Conservation (phyloP, 306 rosid genomes). For the Trifolium pratense region DNA sequence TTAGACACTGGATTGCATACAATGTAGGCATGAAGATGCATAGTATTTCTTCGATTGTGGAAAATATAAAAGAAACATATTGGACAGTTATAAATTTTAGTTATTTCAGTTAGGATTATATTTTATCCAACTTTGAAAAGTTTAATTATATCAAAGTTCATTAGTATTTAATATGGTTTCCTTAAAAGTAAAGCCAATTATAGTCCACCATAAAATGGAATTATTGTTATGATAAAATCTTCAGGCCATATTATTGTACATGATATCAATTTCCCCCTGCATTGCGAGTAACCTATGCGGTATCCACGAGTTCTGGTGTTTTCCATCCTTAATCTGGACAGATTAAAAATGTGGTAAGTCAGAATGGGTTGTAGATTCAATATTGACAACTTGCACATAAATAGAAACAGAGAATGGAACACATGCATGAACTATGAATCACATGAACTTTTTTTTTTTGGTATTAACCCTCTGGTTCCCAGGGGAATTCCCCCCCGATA, state of each 20-base stretch:
- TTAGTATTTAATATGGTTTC: conserved; percentile 9
- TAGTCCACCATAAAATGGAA: conserved; percentile 7
- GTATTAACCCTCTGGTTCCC: too few relatives aligned
- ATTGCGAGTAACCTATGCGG: background rate
- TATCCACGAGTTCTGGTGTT: background rate
- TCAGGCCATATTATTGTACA: background rate
- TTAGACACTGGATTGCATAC: conserved; percentile 17
- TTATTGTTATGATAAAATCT: conserved; percentile 6
- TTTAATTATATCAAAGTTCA: conserved; percentile 34
- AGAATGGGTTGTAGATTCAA: conserved; percentile 30
- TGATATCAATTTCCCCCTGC: background rate
- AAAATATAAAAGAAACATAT: background rate
- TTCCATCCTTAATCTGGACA: background rate
- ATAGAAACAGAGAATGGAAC: conserved; percentile 24
- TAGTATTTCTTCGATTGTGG: conserved; percentile 2
- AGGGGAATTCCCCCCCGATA: too few relatives aligned
- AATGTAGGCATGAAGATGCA: conserved; percentile 14
- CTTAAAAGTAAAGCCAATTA: conserved; percentile 19
- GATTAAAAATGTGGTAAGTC: conserved; percentile 31
- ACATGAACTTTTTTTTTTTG: background rate
- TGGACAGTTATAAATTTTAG: background rate
- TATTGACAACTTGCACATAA: conserved; percentile 13
- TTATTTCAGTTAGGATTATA: conserved; percentile 1
- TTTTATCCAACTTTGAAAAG: conserved; percentile 33
- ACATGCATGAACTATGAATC: conserved; percentile 21